These are phyloP conservation scores for Paxillus involutus DNA, from an alignment of 768 basidiomycete species.

Conservation along the genomic window DNA sequence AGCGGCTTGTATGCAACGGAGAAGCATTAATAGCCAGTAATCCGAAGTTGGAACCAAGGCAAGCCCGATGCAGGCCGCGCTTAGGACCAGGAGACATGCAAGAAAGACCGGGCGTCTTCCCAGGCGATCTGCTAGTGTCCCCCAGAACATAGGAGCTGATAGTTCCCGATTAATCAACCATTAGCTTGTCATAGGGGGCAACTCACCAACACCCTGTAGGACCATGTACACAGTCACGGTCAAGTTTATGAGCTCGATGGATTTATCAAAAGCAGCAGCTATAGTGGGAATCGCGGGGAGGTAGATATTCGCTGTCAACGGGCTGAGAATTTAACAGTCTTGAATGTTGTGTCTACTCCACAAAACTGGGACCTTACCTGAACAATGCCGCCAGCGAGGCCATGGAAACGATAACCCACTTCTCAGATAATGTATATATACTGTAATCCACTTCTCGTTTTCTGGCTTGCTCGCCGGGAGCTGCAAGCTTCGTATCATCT, in stretches of 20 bases:
- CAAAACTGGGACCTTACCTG: conserved; percentile 40
- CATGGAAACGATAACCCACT: conserved; percentile 67
- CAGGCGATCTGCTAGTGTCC: conserved; percentile 62
- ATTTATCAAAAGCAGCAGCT: conserved; percentile 55
- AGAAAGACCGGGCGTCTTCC: conserved; percentile 68
- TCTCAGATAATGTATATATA: conserved; percentile 54
- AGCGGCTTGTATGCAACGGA: conserved; percentile 78
- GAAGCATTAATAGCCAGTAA: conserved; percentile 77
- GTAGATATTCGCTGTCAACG: conserved; percentile 75
- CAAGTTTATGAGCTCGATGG: conserved; percentile 72
- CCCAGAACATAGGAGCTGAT: conserved; percentile 57
- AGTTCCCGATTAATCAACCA: too few species aligned
- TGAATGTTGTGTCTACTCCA: not conserved
- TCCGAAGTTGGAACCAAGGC: conserved; percentile 54
- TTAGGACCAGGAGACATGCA: conserved; percentile 60
- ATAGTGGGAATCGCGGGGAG: conserved; percentile 77
- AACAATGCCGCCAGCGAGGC: conserved; percentile 64
- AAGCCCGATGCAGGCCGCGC: conserved; percentile 63
- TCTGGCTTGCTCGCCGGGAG: not conserved
- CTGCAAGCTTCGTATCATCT: not conserved
- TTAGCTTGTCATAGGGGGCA: not conserved
- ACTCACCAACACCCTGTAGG: conserved; percentile 46
- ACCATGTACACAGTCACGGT: conserved; percentile 67
- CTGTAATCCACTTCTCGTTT: conserved; percentile 33
- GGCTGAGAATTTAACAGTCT: conserved; percentile 35